Base-by-base conservation (phyloP, 2,329 filamentous ascomycete genomes). In the Aspergillus fumigatus region DNA sequence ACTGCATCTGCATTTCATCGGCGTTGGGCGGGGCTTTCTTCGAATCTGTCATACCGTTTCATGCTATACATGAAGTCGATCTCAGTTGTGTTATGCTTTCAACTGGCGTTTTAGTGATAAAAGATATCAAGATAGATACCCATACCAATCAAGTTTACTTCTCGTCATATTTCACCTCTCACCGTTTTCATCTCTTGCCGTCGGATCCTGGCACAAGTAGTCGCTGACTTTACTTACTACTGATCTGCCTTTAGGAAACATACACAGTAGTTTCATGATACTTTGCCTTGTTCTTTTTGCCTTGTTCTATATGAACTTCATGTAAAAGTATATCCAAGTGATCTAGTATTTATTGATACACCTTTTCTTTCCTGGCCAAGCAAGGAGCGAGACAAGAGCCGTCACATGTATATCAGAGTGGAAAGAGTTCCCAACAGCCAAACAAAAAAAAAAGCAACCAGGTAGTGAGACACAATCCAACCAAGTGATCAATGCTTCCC, bases 401-500 rank as follows among this genome's bases (percentile, higher is more conserved):
- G 32, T 38, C 32, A 38, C 25, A 54, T 43, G 53, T 49, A 27
- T 19, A 57, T 32, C 52, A 29, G 19, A 57, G 32, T 45, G 38
- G n/a, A 48, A 50, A 55, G 53, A 45, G 53, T 53, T 26, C 43
- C 53, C 35, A 55, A 29, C 9, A 29, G 14, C 23, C 23, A 23
- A 23, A n/a, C n/a, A n/a, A 23, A 32, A 48, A 58, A 47, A 8
- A 35, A 47, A 38, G 29, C 41, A 53, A 54, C 21, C 19, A 27
- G 56, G 32, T 19, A 52, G 23, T 23, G 47, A 26, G 40, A 35
- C 35, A 45, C 23, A 23, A 45, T 43, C 25, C 47, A 53, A 48
- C 32, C 45, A 35, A 17, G 32, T 2, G 14, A 35, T 72, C 60
- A 73, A 61, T 69, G 62, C 59, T 69, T 70, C 32, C 74, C 74